Conservation (phyloP, 306 rosid genomes). For the Begonia loranthoides region DNA sequence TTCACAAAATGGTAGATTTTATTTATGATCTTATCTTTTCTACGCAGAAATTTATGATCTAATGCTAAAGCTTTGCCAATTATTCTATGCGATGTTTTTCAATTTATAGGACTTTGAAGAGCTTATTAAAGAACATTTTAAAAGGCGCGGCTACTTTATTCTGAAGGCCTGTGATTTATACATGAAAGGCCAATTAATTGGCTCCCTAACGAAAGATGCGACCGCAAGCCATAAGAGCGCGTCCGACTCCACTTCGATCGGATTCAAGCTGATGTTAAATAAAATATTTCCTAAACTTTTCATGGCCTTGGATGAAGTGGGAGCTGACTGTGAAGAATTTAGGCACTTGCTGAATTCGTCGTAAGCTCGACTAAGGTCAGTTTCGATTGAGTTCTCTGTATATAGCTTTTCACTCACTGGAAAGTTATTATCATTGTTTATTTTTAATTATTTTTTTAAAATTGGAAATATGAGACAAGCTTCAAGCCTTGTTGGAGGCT, state of each 20-base stretch:
- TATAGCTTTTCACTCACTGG: constrained; percentile 3
- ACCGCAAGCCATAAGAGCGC: constrained; percentile 38
- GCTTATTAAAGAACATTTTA: constrained; percentile 71
- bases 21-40: background rate
- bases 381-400: background rate
- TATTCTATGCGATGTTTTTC: too few species aligned
- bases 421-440: constrained; percentile 13
- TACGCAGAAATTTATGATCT: background rate
- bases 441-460: constrained; percentile 6
- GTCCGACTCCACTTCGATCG: constrained; percentile 73
- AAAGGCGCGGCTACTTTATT: constrained; percentile 73
- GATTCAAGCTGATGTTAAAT: constrained; percentile 89
- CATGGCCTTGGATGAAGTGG: constrained; percentile 45
- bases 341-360: constrained; percentile 57
- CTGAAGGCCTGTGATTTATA: constrained; percentile 93
- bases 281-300: constrained; percentile 81
- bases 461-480: constrained; percentile 5
- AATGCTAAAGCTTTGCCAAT: background rate
- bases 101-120: constrained; percentile 64
- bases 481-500: constrained; percentile 10
- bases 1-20: background rate
- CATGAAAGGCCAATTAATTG: constrained; percentile 84
- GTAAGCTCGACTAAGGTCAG: constrained; percentile 17
- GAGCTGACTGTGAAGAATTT: constrained; percentile 78
- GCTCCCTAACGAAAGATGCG: constrained; percentile 63